phyloP scores from a whole-genome alignment of 306 rosid species.

The Phaseolus lunatus region DNA sequence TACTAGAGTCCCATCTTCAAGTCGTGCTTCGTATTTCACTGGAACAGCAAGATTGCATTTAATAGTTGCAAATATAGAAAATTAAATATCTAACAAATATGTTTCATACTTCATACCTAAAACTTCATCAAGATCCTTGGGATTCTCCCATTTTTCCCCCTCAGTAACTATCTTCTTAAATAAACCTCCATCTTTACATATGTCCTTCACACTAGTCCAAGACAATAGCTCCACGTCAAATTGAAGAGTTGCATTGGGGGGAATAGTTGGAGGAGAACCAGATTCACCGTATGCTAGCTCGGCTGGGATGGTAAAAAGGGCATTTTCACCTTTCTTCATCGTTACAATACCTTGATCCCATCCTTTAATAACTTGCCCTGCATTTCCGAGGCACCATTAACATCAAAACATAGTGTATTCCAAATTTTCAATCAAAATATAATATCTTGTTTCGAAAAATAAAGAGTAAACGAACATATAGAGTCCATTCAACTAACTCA shows the following conservation, averaged over 20 bases:
- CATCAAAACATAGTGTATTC: background rate
- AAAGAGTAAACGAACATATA: background rate
- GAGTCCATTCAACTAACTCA: background rate
- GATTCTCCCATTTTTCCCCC: constrained; percentile 94
- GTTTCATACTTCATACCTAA: constrained; percentile 36
- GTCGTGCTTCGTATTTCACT: constrained; percentile 81
- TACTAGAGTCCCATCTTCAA: constrained; percentile 74
- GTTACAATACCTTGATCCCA: constrained; percentile 92
- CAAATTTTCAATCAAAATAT: background rate
- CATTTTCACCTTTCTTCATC: constrained; percentile 90
- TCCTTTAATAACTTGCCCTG: constrained; percentile 96
- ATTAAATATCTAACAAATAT: background rate
- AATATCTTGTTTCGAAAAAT: background rate
- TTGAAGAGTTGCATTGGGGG: constrained; percentile 86
- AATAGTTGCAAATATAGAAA: background rate
- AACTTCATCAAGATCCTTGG: constrained; percentile 68
- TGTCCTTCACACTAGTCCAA: constrained; percentile 87
- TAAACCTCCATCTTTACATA: constrained; percentile 91
- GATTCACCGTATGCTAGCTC: constrained; percentile 83
- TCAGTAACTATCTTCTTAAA: constrained; percentile 76
- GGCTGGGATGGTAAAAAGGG: constrained; percentile 84
- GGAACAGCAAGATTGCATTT: constrained; percentile 31
- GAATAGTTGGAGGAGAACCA: constrained; percentile 90
- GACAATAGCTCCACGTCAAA: constrained; percentile 89
- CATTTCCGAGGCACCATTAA: constrained; percentile 27